Percentiles rank a stretch among this genome's conserved stretches.
Evolutionary conservation across 345 rosid genomes (phyloP).

Genomic region (Heritiera littoralis): DNA sequence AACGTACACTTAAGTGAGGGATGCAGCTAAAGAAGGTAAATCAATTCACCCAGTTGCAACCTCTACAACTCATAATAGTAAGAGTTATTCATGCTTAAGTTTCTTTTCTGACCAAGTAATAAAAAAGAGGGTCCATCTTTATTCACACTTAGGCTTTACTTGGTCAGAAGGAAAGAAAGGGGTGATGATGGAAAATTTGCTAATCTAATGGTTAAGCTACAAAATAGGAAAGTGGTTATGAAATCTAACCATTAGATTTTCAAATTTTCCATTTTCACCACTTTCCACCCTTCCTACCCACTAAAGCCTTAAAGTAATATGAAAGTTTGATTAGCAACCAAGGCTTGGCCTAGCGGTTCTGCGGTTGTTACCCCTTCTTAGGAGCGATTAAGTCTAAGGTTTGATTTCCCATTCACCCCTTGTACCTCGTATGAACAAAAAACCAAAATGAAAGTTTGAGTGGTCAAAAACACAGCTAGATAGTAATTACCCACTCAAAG

Average conservation of each 20-base stretch:
- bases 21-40: background rate
- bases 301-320: background rate
- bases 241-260: no score
- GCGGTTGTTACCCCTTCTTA: no score
- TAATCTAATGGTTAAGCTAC: no score
- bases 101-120: background rate
- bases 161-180: no score
- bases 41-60: background rate
- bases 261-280: no score
- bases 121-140: conserved; percentile 6
- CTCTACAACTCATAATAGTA: conserved; percentile 1
- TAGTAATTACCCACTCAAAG: background rate
- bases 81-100: background rate
- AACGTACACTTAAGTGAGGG: background rate
- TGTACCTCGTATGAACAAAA: no score
- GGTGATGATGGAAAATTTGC: no score
- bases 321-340: background rate
- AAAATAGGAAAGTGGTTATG: no score
- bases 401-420: no score
- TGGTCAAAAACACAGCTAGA: background rate
- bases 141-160: background rate
- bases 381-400: no score
- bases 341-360: no score
- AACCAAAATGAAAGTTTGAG: background rate
- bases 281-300: no score